Base-by-base conservation (phyloP, 495 filamentous ascomycete genomes). In the Penicillium cinerascens region DNA sequence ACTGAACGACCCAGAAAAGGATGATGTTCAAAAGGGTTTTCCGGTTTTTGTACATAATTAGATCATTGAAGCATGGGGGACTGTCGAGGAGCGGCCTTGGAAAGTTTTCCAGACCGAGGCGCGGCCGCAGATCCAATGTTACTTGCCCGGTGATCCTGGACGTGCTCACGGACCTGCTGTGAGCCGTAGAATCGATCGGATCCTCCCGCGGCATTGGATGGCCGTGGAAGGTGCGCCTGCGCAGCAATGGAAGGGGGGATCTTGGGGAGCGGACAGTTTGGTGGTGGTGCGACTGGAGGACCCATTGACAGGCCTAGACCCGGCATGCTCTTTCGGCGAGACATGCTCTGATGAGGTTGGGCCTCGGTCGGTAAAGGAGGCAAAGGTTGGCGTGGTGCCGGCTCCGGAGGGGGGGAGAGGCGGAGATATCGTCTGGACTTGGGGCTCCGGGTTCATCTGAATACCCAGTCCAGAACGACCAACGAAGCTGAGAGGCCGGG, bases 231-330 rank as follows among this genome's bases (percentile, higher is more conserved):
- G n/a, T 42, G 46, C n/a, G 48, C 41, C 44, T 57, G 54, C 48
- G 51, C 36, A 21, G 50, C 25, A 6, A 61, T 49, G 11, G 60
- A 49, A 0, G 66, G 63, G 9, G 84, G 84, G 10, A 87, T 72
- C 5, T 84, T 81, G 6, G 84, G 85, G 4, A 87, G 72, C 0
- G 85, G 83, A 45, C 77, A 78, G 17, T 76, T 82, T 10, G 85
- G 85, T 15, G 85, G 85, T 11, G 85, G 85, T 13, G 76, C 80
- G 11, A 74, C 76, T 0, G 84, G 84, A 39, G 83, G 84, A 1
- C 82, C 82, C 10, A 80, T 71, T 1, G 67, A 68, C 26, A 87
- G 65, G 6, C 79, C 68, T 26, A 87, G 65, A 6, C 79, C 78
- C 4, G 81, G 80, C 73, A 86, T 74, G 59, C 82, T 85, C 53